Conservation (phyloP, 1,139 yeast species). For the Zygotorulaspora mrakii region DNA sequence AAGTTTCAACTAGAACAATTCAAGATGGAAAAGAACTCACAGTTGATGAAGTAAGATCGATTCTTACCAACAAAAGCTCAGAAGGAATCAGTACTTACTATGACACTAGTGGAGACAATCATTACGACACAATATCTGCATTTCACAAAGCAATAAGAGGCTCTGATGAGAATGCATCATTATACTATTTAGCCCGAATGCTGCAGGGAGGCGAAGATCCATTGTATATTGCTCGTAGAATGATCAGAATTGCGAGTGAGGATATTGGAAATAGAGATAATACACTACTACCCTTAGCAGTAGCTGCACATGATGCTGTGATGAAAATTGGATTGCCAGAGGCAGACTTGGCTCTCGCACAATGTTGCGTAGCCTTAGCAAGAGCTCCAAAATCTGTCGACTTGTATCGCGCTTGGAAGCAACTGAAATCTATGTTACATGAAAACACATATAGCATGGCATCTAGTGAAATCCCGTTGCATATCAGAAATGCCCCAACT, state of each 20-base stretch:
- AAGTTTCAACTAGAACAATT: conserved; percentile 32
- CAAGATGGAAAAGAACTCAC: conserved; percentile 12
- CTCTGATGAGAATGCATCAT: conserved; percentile 80
- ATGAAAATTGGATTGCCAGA: conserved; percentile 97
- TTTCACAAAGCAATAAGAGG: conserved; percentile 91
- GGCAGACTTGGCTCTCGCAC: conserved; percentile 85
- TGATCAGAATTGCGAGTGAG: conserved; percentile 91
- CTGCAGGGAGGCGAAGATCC: conserved; percentile 93
- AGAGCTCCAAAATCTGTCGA: conserved; percentile 81
- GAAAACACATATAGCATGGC: conserved; percentile 60
- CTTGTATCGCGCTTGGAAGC: conserved; percentile 72
- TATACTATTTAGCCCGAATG: conserved; percentile 85
- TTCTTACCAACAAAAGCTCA: conserved; percentile 34
- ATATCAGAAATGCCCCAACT: conserved; percentile 92
- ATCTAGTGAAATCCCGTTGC: conserved; percentile 66
- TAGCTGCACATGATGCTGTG: conserved; percentile 79
- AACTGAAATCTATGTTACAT: conserved; percentile 55
- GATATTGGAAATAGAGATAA: conserved; percentile 85
- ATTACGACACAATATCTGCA: conserved; percentile 92
- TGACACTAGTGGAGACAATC: conserved; percentile 86
- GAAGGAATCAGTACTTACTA: conserved; percentile 51
- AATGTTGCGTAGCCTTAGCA: conserved; percentile 85
- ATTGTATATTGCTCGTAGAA: conserved; percentile 79
- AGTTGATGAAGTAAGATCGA: conserved; percentile 18
- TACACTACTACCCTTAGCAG: conserved; percentile 77